These are phyloP conservation scores for Pelargonium nanum DNA, from an alignment of 345 rosid genomes.

Conservation along the genomic window DNA sequence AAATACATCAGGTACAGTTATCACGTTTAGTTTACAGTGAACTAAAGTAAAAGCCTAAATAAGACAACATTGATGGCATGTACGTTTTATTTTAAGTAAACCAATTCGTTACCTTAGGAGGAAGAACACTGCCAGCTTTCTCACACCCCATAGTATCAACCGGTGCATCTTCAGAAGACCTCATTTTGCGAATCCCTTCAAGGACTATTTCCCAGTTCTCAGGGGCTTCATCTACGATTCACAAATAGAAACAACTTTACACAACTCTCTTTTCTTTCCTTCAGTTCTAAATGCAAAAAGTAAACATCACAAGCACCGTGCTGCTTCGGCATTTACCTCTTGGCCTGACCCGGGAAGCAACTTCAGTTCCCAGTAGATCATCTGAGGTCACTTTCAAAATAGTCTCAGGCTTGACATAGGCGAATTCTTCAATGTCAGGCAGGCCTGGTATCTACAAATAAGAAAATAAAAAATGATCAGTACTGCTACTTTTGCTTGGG, in stretches of 20 bases:
- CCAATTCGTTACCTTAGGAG: slow-evolving; percentile 36
- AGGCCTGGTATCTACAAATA: slow-evolving; percentile 28
- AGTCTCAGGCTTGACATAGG: slow-evolving; percentile 33
- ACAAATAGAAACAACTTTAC: neutral
- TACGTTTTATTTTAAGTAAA: neutral
- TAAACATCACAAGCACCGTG: neutral
- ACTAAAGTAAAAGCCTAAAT: neutral
- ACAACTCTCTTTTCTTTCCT: neutral
- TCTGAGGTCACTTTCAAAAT: slow-evolving; percentile 16
- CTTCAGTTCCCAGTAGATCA: slow-evolving; percentile 12
- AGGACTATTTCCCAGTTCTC: slow-evolving; percentile 55
- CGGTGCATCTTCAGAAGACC: slow-evolving; percentile 60
- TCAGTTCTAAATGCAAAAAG: neutral
- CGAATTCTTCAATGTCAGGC: slow-evolving; percentile 75
- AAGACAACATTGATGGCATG: neutral
- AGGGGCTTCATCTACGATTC: slow-evolving; percentile 32
- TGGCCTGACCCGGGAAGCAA: slow-evolving; percentile 16
- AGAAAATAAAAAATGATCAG: neutral
- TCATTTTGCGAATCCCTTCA: slow-evolving; percentile 53
- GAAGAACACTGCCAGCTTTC: slow-evolving; percentile 59
- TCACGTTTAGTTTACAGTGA: neutral
- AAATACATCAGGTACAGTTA: too few relatives aligned
- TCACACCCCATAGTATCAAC: slow-evolving; percentile 78
- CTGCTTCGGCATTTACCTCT: slow-evolving; percentile 19
- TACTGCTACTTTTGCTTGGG: neutral